A percentile compares a stretch with the other conserved stretches of the same genome.
Conservation (phyloP, 1,284 basidiomycete species). For the Puccinia triticina region DNA sequence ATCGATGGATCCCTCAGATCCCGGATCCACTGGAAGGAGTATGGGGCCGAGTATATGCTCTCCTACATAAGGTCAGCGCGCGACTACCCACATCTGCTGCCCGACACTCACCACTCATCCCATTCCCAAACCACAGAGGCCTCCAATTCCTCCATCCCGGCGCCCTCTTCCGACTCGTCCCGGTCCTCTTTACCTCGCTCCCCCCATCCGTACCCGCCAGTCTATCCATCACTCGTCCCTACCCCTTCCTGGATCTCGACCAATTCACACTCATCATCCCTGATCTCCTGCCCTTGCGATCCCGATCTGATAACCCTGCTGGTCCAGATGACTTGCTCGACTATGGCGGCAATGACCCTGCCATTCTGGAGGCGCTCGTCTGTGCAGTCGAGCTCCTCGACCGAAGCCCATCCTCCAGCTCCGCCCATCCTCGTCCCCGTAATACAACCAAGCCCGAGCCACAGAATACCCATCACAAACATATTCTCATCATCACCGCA, state of each 20-base stretch:
- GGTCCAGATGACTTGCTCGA: background rate
- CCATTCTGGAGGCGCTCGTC: conserved; percentile 40
- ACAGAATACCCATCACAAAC: background rate
- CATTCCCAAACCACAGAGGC: background rate
- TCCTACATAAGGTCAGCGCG: conserved; percentile 15
- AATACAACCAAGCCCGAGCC: background rate
- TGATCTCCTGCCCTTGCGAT: background rate
- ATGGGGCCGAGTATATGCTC: conserved; percentile 1
- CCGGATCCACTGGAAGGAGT: conserved; percentile 11
- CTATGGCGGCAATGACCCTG: conserved; percentile 37
- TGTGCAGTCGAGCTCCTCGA: conserved; percentile 43
- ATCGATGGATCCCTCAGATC: conserved; percentile 29
- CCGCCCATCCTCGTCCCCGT: background rate
- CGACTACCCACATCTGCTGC: background rate
- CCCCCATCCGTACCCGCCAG: conserved; percentile 15
- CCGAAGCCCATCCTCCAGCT: conserved; percentile 8
- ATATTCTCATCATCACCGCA: conserved; percentile 44
- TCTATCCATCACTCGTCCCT: conserved; percentile 29
- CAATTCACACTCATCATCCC: conserved; percentile 12
- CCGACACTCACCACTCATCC: background rate
- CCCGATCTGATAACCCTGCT: background rate
- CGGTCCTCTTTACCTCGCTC: conserved; percentile 30
- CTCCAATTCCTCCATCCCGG: conserved; percentile 24
- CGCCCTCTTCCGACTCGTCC: conserved; percentile 26
- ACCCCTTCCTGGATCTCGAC: conserved; percentile 22